Conservation (phyloP, 768 basidiomycete genomes). For the Termitomyces sp. region DNA sequence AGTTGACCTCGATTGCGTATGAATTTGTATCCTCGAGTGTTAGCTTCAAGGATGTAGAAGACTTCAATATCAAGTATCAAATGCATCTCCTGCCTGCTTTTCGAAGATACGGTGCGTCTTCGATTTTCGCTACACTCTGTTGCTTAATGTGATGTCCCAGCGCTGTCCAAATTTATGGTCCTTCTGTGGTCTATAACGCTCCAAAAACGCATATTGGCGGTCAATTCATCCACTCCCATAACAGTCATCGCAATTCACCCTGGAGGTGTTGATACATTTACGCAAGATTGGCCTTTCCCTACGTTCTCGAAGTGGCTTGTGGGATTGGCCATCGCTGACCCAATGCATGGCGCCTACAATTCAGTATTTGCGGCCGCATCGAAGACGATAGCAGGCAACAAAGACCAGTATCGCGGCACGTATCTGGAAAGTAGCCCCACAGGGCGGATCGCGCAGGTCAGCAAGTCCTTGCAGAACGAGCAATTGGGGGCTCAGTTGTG, state of each 20-base stretch:
- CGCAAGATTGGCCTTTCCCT: constrained; percentile 22
- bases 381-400: constrained; percentile 22
- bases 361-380: constrained; percentile 29
- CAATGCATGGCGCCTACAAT: constrained; percentile 26
- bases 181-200: constrained; percentile 48
- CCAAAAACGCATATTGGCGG: constrained; percentile 42
- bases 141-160: constrained; percentile 27
- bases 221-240: constrained; percentile 31
- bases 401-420: constrained; percentile 21
- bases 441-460: constrained; percentile 10
- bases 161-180: constrained; percentile 48
- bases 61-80: constrained; percentile 36
- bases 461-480: constrained; percentile 6
- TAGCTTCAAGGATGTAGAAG: constrained; percentile 30
- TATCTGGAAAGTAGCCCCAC: constrained; percentile 21
- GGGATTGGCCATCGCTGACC: constrained; percentile 18
- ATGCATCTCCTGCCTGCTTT: constrained; percentile 16
- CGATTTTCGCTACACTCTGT: background rate
- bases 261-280: constrained; percentile 30
- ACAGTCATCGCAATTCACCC: constrained; percentile 36
- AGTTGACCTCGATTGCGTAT: constrained; percentile 35
- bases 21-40: constrained; percentile 18
- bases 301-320: constrained; percentile 18
- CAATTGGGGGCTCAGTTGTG: constrained; percentile 12
- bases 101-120: constrained; percentile 31